Base-by-base conservation (phyloP, 129 eudicot genomes). In the Smallanthus sonchifolius region DNA sequence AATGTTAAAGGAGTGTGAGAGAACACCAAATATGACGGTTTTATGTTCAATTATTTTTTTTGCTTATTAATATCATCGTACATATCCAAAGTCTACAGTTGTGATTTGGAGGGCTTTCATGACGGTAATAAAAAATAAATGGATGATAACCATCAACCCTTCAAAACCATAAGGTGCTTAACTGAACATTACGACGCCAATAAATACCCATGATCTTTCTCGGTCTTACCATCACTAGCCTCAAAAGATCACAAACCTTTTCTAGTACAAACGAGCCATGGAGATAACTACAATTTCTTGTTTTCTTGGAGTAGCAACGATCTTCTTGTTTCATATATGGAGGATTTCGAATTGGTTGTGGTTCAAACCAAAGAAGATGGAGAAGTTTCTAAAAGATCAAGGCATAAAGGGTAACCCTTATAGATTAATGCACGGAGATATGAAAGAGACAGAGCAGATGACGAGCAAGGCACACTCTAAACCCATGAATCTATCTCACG, bases 381-480 rank as follows among this genome's bases (percentile, higher is more conserved):
- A 89, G 56, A 89, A 67, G 61, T 38, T 61, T 43, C 82, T 89
- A 17, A 75, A 83, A 75, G 63, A 76, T 13, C 96, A 89, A 77
- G 91, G 96, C 1, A 71, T 89, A 13, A 42, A 47, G 6, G 91
- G 96, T 0, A 89, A 75, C 52, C 61, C 85, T 30, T 89, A 89
- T 63, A 60, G 57, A 20, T 52, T 89, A 8, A 15, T 86, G 32
- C 60, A 77, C 47, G 96, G 96, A 11, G 91, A 89, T 62, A 40
- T 78, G 32, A 84, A 86, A 47, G 92, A 86, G 45, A 48, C 78
- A 75, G 65, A 37, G 38, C 66, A 57, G 34, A 84, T 86, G 89
- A 35, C 66, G 3, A 66, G 1, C 17, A 76, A 77, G 43, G 87
- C 89, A 2, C 71, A 73, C 24, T 61, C 81, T 1, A 78, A 82